Base-by-base conservation (phyloP, 768 basidiomycete species). In the Lanmaoa rubissima region DNA sequence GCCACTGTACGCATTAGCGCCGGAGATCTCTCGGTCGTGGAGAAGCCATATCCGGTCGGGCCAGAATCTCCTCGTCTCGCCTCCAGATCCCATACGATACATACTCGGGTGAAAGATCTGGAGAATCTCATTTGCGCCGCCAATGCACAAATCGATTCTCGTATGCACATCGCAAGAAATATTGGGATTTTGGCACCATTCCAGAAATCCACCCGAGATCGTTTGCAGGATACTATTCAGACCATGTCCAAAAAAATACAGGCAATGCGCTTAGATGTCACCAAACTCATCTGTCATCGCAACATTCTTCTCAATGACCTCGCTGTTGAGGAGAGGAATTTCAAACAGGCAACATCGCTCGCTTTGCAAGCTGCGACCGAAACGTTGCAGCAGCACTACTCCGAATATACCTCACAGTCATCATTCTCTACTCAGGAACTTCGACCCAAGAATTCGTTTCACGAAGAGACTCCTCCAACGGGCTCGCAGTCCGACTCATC, bases 141-240 rank as follows among this genome's bases (percentile, higher is more conserved):
- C 28, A 82, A 86, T 58, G 67, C 78, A 2, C 79, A 82, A 57
- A 84, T 96, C 24, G 84, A 88, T 48, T 71, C 80, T 11, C 82
- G 88, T 59, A 73, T 94, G 69, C 85, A 87, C 17, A 75, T 88
- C 42, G 82, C 88, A 21, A 86, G 90, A 41, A 96, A 95, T 64
- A 79, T 98, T 21, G 87, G 87, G 2, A 82, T 89, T 42, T 78
- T 98, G 39, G 88, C 92, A 16, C 95, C 97, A 4, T 95, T 98
- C 71, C 91, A 88, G 65, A 84, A 83, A 47, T 77, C 86, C 10
- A 94, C 94, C 4, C 84, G 94, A 46, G 90, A 92, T 59, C 82
- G 86, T 44, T 79, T 99, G 28, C 74, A 82, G 24, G 63, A 73
- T 24, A 78, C 85, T 3, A 75, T 94, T 17, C 84, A 85, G 61